Base-by-base conservation (phyloP, 805 yeast genomes). In the Saturnispora saitoi region DNA sequence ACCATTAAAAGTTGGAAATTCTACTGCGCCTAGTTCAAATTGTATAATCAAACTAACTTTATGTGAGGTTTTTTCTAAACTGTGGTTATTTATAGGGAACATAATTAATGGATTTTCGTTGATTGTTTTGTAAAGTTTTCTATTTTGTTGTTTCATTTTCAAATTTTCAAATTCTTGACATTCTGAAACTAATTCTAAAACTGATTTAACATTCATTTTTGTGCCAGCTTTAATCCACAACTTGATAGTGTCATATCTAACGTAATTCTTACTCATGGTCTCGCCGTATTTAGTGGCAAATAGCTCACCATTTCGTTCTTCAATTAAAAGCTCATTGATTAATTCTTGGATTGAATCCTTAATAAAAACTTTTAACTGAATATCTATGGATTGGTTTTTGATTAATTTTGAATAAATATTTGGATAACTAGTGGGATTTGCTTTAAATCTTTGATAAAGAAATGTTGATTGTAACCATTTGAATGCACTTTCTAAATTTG, bases 391-490 rank as follows among this genome's bases (percentile, higher is more conserved):
- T 17, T 45, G 45, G 4, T 32, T 19, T 5, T 28, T 26, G 38
- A 58, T 54, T n/a, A 57, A 55, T 11, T 56, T 47, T 4, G 76
- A 43, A 51, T 52, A 71, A 40, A 68, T 70, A 0, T 80, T 78
- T 1, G 83, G 75, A 55, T 85, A 84, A 56, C 77, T 84, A 0
- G 86, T 76, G 0, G 90, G 91, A 59, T 84, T 84, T 54, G 81
- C 78, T 56, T 81, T 85, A 4, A 83, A 81, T 47, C 93, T 66
- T 49, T 89, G 70, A 62, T 76, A 85, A 54, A 84, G 65, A 60
- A 83, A 84, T 0, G 91, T 85, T 80, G 88, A 82, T 1, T 85
- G 76, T 51, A 84, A 62, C 61, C 83, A 84, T 51, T 80, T 83
- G 68, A 84, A 68, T 0, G 89, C 89, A 32, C 80, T 78, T 54